Conservation (phyloP, 2,329 filamentous ascomycete genomes). For the Trichophyton verrucosum region DNA sequence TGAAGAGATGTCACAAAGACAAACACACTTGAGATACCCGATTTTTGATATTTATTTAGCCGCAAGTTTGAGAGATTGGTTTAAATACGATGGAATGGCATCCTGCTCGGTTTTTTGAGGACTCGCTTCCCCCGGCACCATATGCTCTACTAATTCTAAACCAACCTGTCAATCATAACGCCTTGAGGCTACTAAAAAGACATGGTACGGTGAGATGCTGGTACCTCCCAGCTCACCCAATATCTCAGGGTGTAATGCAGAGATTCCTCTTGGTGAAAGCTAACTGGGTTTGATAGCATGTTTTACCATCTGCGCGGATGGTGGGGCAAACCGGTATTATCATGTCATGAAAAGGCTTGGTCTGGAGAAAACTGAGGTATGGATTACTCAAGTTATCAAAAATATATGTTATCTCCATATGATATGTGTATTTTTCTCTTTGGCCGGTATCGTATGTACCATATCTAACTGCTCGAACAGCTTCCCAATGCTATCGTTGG, state of each 20-base stretch:
- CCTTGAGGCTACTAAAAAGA: constrained; percentile 26
- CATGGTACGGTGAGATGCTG: constrained; percentile 19
- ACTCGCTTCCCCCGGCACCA: constrained; percentile 17
- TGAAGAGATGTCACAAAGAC: background rate
- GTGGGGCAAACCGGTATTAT: constrained; percentile 69
- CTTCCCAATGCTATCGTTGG: constrained; percentile 66
- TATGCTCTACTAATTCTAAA: constrained; percentile 49
- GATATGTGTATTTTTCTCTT: background rate
- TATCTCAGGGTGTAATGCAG: background rate
- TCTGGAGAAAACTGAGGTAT: constrained; percentile 24
- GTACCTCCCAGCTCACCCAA: background rate
- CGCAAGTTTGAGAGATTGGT: background rate
- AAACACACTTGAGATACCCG: background rate
- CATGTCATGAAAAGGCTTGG: constrained; percentile 33
- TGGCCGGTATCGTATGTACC: background rate
- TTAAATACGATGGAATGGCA: constrained; percentile 26
- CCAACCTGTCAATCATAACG: constrained; percentile 43
- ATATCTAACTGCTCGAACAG: constrained; percentile 18
- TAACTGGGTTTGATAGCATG: constrained; percentile 36
- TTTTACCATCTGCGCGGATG: constrained; percentile 72
- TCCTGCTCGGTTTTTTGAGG: constrained; percentile 30
- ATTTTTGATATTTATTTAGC: background rate
- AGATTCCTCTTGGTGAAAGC: background rate
- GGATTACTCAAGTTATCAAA: background rate
- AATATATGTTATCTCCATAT: background rate